A percentile compares a stretch with the other conserved stretches of the same genome.
Conservation (phyloP, 257 asterid species). For the Cynanchum wilfordii region DNA sequence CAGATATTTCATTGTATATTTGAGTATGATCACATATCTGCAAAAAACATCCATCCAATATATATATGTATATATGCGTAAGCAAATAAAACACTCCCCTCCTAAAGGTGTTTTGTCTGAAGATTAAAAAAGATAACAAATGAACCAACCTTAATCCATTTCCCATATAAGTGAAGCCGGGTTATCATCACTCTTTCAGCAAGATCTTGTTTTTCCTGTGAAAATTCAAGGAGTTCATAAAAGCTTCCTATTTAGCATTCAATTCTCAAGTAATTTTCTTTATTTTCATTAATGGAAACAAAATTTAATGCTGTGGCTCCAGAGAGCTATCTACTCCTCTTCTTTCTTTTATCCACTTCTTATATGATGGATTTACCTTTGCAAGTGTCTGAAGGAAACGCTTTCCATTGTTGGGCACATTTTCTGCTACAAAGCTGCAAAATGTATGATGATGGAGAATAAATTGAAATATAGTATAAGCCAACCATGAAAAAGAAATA, state of each 20-base stretch:
- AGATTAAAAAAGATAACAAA: neutral
- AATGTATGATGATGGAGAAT: neutral
- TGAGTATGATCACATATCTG: conserved; percentile 58
- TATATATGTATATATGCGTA: too few species aligned
- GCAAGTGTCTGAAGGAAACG: conserved; percentile 53
- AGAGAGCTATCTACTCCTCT: neutral
- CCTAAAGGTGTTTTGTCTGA: neutral
- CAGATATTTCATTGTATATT: conserved; percentile 50
- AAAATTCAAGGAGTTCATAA: conserved; percentile 1
- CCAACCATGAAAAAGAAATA: too few species aligned
- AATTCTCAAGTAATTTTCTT: neutral
- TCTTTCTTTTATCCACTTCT: neutral
- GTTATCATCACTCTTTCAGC: conserved; percentile 81
- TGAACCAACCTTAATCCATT: conserved; percentile 58
- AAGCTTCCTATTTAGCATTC: neutral
- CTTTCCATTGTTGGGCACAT: conserved; percentile 40
- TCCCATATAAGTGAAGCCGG: conserved; percentile 53
- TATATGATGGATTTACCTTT: conserved; percentile 36
- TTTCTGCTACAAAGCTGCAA: conserved; percentile 53
- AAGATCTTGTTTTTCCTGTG: conserved; percentile 64
- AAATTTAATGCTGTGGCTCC: neutral
- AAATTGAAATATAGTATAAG: neutral
- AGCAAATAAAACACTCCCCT: too few species aligned
- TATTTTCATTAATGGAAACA: neutral
- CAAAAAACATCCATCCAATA: neutral